Base-by-base conservation (phyloP, 345 rosid species). In the Populus alba region DNA sequence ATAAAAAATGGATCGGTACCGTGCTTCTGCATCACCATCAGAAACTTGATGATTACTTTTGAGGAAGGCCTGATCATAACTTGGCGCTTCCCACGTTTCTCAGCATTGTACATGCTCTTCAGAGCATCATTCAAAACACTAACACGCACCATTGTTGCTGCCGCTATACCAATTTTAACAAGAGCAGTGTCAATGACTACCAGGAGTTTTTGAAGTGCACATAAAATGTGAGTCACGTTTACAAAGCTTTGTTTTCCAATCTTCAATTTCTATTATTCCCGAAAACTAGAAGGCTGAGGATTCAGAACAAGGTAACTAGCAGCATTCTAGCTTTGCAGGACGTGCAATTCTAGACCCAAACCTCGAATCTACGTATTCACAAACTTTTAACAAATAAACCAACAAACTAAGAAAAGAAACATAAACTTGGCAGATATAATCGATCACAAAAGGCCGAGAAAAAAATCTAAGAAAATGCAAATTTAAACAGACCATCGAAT, bases 51-150 rank as follows among this genome's bases (percentile, higher is more conserved):
- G 73, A 82, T 78, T 62, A 82, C 84, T 65, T 82, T 82, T 0
- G 84, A 82, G 18, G 84, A 81, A 43, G 84, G 84, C 84, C 84
- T 62, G 35, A 81, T 81, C 81, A 81, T 77, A 61, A 73, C 84
- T 9, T 82, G 84, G 25, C 81, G 78, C 79, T 82, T 82, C 72
- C 84, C 84, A 7, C 79, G 76, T 66, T 82, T 82, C 75, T 82
- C 84, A 6, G 81, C 84, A 78, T 82, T 82, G 76, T 82, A 82
- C 76, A 81, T 77, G 75, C 84, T 68, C 75, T 81, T 81, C 37
- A 81, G 66, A 68, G 84, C 84, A 77, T 81, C 84, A 35, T 82
- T 82, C 76, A 82, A 38, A 45, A 82, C 84, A 65, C 84, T 82
- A 49, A 74, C 75, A 33, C 81, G 78, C 84, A 82, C 84, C 84